Evolutionary conservation across 306 rosid species (phyloP), one percentile per base, ranked within the genome.

Genomic region (Trifolium subterraneum): DNA sequence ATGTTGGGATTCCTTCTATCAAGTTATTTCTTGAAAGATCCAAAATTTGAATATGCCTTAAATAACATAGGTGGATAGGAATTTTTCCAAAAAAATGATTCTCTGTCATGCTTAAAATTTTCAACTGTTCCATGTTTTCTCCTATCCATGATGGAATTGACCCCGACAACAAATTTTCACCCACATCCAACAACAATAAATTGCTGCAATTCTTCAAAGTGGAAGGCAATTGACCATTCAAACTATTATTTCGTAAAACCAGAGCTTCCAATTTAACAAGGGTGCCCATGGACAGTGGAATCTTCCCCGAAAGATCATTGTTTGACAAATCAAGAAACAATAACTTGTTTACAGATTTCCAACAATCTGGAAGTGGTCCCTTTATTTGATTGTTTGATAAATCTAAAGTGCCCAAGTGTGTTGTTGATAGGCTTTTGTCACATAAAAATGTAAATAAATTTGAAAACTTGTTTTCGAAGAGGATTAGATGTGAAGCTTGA

Each of bases 11-110:
- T 41, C 13, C 55, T 65, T 65, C 4, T 20, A 36, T 11, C 22
- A 65, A 65, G 13, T 65, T 42, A 20, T 65, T 65, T 18, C 35
- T 41, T 13, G 71, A 65, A 11, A 65, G 54, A 41, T 65, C 71
- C 55, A 41, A 65, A 8, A 65, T 3, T 39, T 65, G 55, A 65
- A 65, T 41, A 0, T 9, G 0, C 33, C 3, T 20, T 13, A 65
- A 41, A 65, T 19, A 20, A 42, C 71, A 65, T 0, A 65, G 36
- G 2, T 41, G 35, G 3, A 2, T 6, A 12, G 71, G 71, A 42
- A 66, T 2, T 9, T 13, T 42, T 44, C 54, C 71, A 20, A 8
- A 41, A n/a, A 65, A 65, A 1, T 2, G 54, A 65, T 65, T 65
- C 10, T 11, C 54, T 41, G 11, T 8, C 71, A 65, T 6, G 71